Evolutionary conservation across 2,329 filamentous ascomycete genomes (phyloP), one percentile per base, ranked within the genome.

Genomic region (Colletotrichum horii): DNA sequence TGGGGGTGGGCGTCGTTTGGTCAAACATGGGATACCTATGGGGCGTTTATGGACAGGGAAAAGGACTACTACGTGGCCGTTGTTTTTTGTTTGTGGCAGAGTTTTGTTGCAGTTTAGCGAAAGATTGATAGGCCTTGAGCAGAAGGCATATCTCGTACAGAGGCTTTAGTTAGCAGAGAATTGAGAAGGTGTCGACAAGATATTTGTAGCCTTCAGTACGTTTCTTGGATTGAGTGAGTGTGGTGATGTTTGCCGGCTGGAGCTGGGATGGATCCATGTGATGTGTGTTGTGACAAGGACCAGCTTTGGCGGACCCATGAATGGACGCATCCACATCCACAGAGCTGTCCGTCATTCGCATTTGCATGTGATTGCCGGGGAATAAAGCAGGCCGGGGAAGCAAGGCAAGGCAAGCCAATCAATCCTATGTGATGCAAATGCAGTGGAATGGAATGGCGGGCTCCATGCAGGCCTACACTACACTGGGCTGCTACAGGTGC

Each of bases 321-420:
- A 48, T 48, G 16, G 8, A 48, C n/a, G n/a, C n/a, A n/a, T 14
- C 32, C 32, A 34, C 32, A 34, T 48, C 43, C 43, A 22, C n/a
- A 48, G 43, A n/a, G 30, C 65, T 67, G 65, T 32, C 48, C 48
- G 58, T 74, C 28, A 34, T 60, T 48, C 43, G 43, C 43, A 36
- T 66, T 74, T 74, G 71, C 67, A 74, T 74, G 71, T 74, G 71
- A 74, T 71, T 66, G 67, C 71, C 52, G 60, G 67, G 71, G 24
- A 34, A 36, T 36, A 43, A 4, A 22, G 43, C 43, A 48, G 43
- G 43, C 43, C 43, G 43, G 43, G n/a, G 43, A 8, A 14, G 11
- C 43, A 22, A 43, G 16, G 5, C 43, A 48, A 48, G 43, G 19
- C 43, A 48, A n/a, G 8, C 9, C 43, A 48, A 48, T 4, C 43